Evolutionary conservation across 306 rosid species (phyloP).

Genomic region (Prunus dulcis): DNA sequence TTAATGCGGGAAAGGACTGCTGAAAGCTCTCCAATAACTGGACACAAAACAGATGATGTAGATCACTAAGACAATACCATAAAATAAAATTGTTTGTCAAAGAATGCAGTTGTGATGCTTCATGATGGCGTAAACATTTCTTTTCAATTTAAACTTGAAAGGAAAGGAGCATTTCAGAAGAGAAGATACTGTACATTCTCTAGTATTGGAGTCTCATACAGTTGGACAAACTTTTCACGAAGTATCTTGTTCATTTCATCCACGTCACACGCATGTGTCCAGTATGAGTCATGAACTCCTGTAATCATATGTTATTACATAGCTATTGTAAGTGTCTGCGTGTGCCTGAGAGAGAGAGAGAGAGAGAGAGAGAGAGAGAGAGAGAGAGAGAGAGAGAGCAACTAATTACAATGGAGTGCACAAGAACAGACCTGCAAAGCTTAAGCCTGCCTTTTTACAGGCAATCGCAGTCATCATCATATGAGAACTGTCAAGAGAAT

Average conservation of each 20-base stretch:
- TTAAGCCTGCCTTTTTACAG: constrained; percentile 71
- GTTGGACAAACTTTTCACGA: constrained; percentile 80
- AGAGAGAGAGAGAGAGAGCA: background rate
- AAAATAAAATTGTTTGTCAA: background rate
- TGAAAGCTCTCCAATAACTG: constrained; percentile 79
- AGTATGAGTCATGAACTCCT: constrained; percentile 98
- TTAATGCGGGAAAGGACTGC: constrained; percentile 58
- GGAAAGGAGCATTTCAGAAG: background rate
- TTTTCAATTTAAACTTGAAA: background rate
- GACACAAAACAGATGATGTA: constrained; percentile 23
- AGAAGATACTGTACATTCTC: constrained; percentile 58
- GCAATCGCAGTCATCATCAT: constrained; percentile 99
- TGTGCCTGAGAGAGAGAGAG: background rate
- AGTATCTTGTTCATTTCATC: constrained; percentile 79
- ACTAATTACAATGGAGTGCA: constrained; percentile 6
- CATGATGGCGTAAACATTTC: background rate
- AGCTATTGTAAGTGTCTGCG: background rate
- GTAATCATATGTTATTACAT: constrained; percentile 26
- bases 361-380: background rate
- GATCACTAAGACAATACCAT: background rate
- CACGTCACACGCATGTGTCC: constrained; percentile 96
- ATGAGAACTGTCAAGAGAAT: constrained; percentile 96
- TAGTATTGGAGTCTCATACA: constrained; percentile 74
- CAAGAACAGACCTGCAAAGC: constrained; percentile 72
- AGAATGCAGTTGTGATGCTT: background rate